Evolutionary conservation across 352 stramenopile genomes (phyloP).

Genomic region (Globisporangium cystogenes): DNA sequence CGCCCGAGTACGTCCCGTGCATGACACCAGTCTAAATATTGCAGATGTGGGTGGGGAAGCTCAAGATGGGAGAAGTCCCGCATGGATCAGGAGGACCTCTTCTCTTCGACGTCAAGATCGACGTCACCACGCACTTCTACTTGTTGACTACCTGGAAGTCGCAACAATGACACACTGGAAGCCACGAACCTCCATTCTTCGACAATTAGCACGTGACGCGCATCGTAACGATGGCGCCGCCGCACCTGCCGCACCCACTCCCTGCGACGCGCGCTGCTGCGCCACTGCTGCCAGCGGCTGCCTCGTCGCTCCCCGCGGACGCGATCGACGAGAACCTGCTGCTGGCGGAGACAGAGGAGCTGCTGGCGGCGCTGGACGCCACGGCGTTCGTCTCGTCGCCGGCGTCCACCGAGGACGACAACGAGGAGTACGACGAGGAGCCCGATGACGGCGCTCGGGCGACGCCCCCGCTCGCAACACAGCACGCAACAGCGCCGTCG

Average conservation of each 20-base stretch:
- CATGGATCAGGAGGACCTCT: no score
- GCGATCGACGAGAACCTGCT: conserved; percentile 15
- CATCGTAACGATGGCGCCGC: background rate
- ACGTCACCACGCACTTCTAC: no score
- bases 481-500: background rate
- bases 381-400: conserved; percentile 13
- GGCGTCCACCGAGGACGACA: conserved; percentile 9
- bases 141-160: no score
- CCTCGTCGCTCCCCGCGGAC: background rate
- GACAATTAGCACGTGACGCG: no score
- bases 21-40: conserved; percentile 12
- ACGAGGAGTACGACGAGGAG: conserved; percentile 3
- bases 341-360: conserved; percentile 13
- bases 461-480: no score
- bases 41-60: no score
- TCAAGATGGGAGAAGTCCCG: no score
- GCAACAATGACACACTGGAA: no score
- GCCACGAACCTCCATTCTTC: no score
- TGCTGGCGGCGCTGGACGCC: conserved; percentile 13
- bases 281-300: background rate
- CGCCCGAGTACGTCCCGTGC: conserved; percentile 46
- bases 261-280: no score
- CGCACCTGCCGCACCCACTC: no score
- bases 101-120: no score
- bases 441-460: background rate